These are phyloP conservation scores for Copromyces sp. DNA, from an alignment of 495 filamentous ascomycete species.

Conservation along the genomic window DNA sequence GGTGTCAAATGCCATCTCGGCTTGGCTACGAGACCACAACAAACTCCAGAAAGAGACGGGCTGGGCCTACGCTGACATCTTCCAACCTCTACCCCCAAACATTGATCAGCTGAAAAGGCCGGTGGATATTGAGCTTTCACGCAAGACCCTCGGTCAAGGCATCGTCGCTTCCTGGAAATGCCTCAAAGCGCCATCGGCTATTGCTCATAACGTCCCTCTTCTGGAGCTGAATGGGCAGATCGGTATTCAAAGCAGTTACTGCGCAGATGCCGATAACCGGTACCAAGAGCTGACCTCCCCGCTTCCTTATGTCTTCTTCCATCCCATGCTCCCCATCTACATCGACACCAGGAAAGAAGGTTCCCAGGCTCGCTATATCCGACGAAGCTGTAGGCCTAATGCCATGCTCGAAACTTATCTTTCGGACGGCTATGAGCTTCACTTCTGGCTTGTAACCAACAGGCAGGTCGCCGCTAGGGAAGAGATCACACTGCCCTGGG, in stretches of 20 bases:
- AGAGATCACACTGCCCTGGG: constrained; percentile 48
- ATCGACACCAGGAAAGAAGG: constrained; percentile 85
- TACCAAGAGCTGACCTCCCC: constrained; percentile 71
- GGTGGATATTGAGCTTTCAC: constrained; percentile 35
- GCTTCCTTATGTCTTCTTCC: constrained; percentile 78
- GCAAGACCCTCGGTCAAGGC: constrained; percentile 32
- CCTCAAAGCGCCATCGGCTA: constrained; percentile 47
- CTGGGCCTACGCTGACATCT: constrained; percentile 37
- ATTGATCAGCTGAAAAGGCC: constrained; percentile 24
- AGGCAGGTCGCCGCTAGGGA: constrained; percentile 51
- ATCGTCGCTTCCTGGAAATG: constrained; percentile 54
- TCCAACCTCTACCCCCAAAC: constrained; percentile 30
- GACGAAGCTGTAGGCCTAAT: constrained; percentile 84
- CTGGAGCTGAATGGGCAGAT: constrained; percentile 84
- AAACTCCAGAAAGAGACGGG: constrained; percentile 36
- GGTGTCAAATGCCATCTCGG: constrained; percentile 55
- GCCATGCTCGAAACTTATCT: constrained; percentile 71
- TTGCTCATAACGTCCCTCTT: constrained; percentile 58
- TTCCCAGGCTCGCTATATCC: constrained; percentile 69
- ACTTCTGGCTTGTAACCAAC: constrained; percentile 81
- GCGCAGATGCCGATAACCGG: constrained; percentile 56
- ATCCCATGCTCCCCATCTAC: constrained; percentile 71
- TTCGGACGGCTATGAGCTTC: constrained; percentile 62
- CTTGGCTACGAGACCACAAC: constrained; percentile 61
- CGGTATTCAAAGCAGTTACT: constrained; percentile 69